Evolutionary conservation across 2,329 filamentous ascomycete genomes (phyloP).

Genomic region (Penicillium nordicum): DNA sequence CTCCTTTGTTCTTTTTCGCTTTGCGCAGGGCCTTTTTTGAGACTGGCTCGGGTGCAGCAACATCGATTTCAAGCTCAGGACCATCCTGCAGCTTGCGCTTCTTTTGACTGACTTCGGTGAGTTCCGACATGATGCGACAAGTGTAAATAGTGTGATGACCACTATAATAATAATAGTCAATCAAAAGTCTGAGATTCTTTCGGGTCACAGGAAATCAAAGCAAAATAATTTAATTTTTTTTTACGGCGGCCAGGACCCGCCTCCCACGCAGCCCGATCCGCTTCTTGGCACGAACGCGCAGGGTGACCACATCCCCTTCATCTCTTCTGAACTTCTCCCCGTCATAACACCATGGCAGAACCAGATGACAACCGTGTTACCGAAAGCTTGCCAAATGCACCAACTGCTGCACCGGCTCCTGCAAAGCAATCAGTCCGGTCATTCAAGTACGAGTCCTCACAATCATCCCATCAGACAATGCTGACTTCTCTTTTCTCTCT

Average conservation of each 20-base stretch:
- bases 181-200: neutral
- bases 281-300: conserved; percentile 22
- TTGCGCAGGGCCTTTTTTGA: conserved; percentile 91
- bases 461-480: neutral
- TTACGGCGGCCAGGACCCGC: conserved; percentile 31
- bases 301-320: conserved; percentile 14
- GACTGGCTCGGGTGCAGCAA: conserved; percentile 83
- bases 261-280: conserved; percentile 17
- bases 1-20: conserved; percentile 65
- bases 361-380: conserved; percentile 26
- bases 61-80: conserved; percentile 78
- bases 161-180: neutral
- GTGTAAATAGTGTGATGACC: neutral
- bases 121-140: conserved; percentile 27
- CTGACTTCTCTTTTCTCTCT: conserved; percentile 14
- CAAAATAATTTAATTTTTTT: conserved; percentile 19
- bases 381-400: conserved; percentile 34
- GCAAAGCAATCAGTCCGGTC: conserved; percentile 60
- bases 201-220: neutral
- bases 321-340: conserved; percentile 3
- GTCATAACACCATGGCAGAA: conserved; percentile 32
- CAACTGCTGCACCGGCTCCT: conserved; percentile 31
- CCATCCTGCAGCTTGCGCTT: conserved; percentile 66
- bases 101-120: conserved; percentile 41
- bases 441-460: conserved; percentile 53